Conservation (phyloP, 176 grass and related monocot genomes). For the Guadua angustifolia region DNA sequence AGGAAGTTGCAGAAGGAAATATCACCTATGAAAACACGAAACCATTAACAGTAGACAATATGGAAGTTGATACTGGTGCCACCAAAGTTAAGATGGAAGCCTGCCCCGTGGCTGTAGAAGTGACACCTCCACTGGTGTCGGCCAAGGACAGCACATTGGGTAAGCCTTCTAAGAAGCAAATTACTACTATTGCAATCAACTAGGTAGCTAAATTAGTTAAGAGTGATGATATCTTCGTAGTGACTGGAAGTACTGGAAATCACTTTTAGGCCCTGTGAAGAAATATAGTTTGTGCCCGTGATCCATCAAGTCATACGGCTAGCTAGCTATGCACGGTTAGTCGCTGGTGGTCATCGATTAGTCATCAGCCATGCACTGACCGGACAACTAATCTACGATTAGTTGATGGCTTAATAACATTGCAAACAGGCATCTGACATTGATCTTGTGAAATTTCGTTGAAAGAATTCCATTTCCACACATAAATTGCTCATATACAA, state of each 20-base stretch:
- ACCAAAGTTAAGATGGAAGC: slow-evolving; percentile 45
- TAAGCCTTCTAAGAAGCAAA: slow-evolving; percentile 54
- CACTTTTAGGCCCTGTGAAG: slow-evolving; percentile 17
- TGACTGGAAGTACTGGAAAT: background rate
- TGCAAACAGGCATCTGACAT: background rate
- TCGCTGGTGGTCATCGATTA: no score
- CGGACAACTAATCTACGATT: no score
- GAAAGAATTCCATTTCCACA: background rate
- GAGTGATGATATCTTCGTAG: slow-evolving; percentile 16
- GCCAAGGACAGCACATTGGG: slow-evolving; percentile 40
- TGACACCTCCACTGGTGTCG: slow-evolving; percentile 14
- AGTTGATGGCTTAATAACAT: no score
- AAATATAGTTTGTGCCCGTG: background rate
- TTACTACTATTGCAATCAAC: slow-evolving; percentile 46
- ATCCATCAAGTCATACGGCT: background rate
- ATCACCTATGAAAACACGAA: slow-evolving; percentile 24
- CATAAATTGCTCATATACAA: background rate
- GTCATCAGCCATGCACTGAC: no score
- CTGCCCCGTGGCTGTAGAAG: slow-evolving; percentile 25
- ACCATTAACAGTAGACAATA: slow-evolving; percentile 33
- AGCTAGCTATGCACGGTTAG: no score
- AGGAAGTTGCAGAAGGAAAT: slow-evolving; percentile 50
- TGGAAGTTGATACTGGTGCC: slow-evolving; percentile 57
- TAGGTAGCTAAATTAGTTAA: slow-evolving; percentile 27
- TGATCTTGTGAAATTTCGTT: background rate